phyloP scores from a whole-genome alignment of 1,139 yeast genomes.

The Taphrina wiesneri region DNA sequence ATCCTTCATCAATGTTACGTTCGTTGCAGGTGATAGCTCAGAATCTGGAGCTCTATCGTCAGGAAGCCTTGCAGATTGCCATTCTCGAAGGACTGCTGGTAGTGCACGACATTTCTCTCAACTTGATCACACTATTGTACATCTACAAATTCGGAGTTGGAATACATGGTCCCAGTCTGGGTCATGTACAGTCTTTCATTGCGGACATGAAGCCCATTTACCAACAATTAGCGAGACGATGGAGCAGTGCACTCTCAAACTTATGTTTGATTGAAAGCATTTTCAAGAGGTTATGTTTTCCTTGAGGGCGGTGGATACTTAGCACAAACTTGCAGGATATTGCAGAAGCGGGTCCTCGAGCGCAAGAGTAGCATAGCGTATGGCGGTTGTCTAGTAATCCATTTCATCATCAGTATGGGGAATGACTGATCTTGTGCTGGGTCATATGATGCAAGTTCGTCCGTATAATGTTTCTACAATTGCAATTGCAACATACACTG shows the following conservation, averaged over 20 bases:
- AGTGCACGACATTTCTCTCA: conserved; percentile 16
- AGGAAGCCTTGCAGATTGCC: conserved; percentile 19
- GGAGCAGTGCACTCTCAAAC: conserved; percentile 14
- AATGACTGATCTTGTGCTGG: not conserved
- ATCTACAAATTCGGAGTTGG: conserved; percentile 9
- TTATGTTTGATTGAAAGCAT: conserved; percentile 7
- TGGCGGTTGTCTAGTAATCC: not conserved
- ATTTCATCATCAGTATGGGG: not conserved
- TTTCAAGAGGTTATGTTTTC: conserved; percentile 2
- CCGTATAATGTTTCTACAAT: not conserved
- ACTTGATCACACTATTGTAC: conserved; percentile 18
- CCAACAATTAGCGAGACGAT: conserved; percentile 7
- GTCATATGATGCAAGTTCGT: not conserved
- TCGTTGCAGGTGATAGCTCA: not conserved
- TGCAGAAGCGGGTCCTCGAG: not conserved
- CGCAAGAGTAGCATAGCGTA: not conserved
- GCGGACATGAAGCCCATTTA: not conserved
- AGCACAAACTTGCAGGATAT: not conserved
- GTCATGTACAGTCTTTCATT: not conserved
- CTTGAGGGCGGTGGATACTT: not conserved
- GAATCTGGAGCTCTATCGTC: not conserved
- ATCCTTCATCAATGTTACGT: not conserved
- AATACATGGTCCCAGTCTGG: not conserved
- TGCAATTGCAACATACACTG: too few relatives aligned
- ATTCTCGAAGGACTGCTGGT: conserved; percentile 25